Conservation (phyloP, 1,284 basidiomycete species). For the Sanguinoderma infundibulare region DNA sequence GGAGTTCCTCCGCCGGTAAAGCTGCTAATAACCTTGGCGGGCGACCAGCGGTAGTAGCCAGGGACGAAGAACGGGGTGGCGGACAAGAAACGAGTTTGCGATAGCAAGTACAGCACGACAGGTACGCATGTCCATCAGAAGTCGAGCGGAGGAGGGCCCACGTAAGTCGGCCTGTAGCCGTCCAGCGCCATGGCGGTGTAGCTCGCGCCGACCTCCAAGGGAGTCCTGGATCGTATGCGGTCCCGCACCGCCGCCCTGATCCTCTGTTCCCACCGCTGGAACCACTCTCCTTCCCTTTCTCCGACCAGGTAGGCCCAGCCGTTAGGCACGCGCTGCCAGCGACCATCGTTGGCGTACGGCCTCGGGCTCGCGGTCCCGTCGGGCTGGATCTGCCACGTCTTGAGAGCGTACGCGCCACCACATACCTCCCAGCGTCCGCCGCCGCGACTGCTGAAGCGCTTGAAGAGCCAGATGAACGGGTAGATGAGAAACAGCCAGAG, state of each 20-base stretch:
- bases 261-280: constrained; percentile 72
- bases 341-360: constrained; percentile 22
- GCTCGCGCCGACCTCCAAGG: constrained; percentile 27
- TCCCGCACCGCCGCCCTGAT: constrained; percentile 45
- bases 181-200: constrained; percentile 31
- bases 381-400: constrained; percentile 42
- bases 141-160: not conserved
- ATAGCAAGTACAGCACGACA: not conserved
- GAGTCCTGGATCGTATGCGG: constrained; percentile 32
- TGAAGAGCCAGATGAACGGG: constrained; percentile 77
- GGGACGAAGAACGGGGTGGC: no score
- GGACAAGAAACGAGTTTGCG: not conserved
- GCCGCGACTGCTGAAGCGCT: constrained; percentile 59
- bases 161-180: constrained; percentile 33
- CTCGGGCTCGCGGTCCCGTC: constrained; percentile 21
- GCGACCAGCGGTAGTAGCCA: no score
- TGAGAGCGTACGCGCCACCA: constrained; percentile 70
- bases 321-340: constrained; percentile 35
- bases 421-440: constrained; percentile 73
- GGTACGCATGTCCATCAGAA: not conserved
- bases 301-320: constrained; percentile 51
- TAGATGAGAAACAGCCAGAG: constrained; percentile 68
- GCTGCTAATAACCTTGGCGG: no score
- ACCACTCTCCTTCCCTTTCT: constrained; percentile 76
- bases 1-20: no score